A percentile compares a stretch with the other conserved stretches of the same genome.
Evolutionary conservation across 257 asterid genomes (phyloP).

Genomic region (Jasminum sambac): DNA sequence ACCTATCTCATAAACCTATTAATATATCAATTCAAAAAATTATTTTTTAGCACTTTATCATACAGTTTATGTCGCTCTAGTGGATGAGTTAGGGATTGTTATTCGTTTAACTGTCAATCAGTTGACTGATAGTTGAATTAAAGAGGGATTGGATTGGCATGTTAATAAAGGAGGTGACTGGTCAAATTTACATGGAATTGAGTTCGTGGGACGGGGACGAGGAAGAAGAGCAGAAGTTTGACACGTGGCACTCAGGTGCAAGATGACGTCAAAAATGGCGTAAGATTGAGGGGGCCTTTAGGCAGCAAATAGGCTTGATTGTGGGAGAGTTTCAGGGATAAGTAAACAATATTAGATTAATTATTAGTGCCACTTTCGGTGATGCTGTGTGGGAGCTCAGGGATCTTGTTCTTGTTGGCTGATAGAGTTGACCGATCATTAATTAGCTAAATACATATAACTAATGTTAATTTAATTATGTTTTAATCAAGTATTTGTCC

Average conservation of each 20-base stretch:
- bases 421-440: not conserved
- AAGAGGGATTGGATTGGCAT: constrained; percentile 11
- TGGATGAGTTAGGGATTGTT: no score
- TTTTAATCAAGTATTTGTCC: not conserved
- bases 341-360: not conserved
- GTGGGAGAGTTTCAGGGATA: constrained; percentile 1
- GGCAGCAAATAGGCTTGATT: not conserved
- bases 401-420: constrained; percentile 35
- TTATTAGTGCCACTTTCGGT: constrained; percentile 42
- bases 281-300: not conserved
- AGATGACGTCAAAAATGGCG: constrained; percentile 19
- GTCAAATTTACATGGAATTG: not conserved
- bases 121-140: constrained; percentile 14
- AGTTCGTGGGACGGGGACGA: not conserved
- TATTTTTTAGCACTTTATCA: no score
- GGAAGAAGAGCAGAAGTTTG: not conserved
- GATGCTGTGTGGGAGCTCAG: constrained; percentile 32
- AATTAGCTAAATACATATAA: not conserved
- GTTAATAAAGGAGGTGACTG: not conserved
- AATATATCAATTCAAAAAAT: no score
- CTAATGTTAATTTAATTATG: not conserved
- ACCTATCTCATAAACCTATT: no score
- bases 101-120: constrained; percentile 14
- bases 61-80: no score
- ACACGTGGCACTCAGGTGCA: constrained; percentile 25